Conservation (phyloP, 2,329 filamentous ascomycete species). For the Aspergillus spinulosporus region DNA sequence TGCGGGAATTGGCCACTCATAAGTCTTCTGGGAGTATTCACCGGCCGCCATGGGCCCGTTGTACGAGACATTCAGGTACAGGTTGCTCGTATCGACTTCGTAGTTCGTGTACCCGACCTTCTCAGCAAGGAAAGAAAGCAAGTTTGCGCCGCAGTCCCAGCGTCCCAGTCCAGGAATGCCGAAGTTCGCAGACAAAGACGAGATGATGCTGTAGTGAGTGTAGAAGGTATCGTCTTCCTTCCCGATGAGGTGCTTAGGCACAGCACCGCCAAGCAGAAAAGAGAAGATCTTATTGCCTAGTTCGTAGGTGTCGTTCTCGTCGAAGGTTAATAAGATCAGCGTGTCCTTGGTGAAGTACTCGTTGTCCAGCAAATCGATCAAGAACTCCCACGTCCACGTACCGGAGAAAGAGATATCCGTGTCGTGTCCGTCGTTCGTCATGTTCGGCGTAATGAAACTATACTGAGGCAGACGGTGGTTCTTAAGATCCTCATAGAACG, state of each 20-base stretch:
- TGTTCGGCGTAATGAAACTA: conserved; percentile 54
- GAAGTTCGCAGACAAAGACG: conserved; percentile 71
- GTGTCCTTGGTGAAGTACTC: conserved; percentile 73
- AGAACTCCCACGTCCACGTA: conserved; percentile 67
- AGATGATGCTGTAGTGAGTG: conserved; percentile 71
- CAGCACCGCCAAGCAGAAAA: conserved; percentile 71
- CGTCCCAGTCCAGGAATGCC: conserved; percentile 67
- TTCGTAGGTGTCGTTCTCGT: conserved; percentile 73
- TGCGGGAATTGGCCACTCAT: conserved; percentile 34
- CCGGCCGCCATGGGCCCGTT: conserved; percentile 45
- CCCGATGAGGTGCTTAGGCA: conserved; percentile 63
- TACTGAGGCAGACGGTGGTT: conserved; percentile 68
- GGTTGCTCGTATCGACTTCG: conserved; percentile 40
- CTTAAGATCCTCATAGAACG: conserved; percentile 68
- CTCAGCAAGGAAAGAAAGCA: conserved; percentile 61
- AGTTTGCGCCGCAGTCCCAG: conserved; percentile 71
- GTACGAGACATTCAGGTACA: conserved; percentile 58
- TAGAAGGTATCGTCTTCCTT: conserved; percentile 70
- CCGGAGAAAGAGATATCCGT: conserved; percentile 68
- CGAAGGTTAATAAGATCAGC: conserved; percentile 77
- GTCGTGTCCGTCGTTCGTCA: conserved; percentile 72
- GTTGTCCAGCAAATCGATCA: conserved; percentile 69
- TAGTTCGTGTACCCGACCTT: conserved; percentile 59
- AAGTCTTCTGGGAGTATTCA: conserved; percentile 26
- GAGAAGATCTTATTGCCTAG: conserved; percentile 67